phyloP scores from a whole-genome alignment of 2,329 filamentous ascomycete genomes.

The Aspergillus viridinutans region DNA sequence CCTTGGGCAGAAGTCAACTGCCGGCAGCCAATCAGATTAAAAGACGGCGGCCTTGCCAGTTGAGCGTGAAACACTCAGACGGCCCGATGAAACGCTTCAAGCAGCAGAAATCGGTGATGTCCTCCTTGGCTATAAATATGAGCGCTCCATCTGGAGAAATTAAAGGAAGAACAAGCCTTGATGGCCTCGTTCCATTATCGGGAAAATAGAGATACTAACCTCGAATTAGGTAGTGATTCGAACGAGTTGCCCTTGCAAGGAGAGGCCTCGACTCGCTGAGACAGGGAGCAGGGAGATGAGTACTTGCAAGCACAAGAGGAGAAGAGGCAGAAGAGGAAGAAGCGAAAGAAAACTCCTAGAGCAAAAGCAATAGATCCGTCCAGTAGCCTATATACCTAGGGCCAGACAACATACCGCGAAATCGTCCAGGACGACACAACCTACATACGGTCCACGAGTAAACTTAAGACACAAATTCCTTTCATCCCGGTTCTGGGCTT shows the following conservation, averaged over 20 bases:
- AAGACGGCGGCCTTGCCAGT: no score
- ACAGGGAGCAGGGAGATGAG: background rate
- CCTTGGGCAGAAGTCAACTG: background rate
- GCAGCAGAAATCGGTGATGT: background rate
- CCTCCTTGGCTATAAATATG: background rate
- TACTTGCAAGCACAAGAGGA: background rate
- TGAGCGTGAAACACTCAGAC: conserved; percentile 18
- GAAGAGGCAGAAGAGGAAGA: background rate
- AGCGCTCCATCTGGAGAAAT: background rate
- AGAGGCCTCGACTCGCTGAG: background rate
- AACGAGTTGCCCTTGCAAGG: background rate
- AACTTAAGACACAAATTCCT: background rate
- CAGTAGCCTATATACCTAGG: background rate
- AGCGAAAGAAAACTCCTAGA: background rate
- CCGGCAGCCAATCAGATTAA: background rate
- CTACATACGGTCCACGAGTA: background rate
- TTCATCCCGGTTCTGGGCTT: background rate
- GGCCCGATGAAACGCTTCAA: conserved; percentile 17
- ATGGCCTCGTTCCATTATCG: background rate
- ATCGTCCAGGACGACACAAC: background rate
- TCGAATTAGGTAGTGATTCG: background rate
- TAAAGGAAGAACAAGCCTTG: background rate
- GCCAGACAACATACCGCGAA: background rate
- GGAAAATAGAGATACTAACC: background rate
- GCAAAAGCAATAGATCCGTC: background rate